phyloP scores from a whole-genome alignment of 2,329 filamentous ascomycete genomes.

The Periconia sp. region DNA sequence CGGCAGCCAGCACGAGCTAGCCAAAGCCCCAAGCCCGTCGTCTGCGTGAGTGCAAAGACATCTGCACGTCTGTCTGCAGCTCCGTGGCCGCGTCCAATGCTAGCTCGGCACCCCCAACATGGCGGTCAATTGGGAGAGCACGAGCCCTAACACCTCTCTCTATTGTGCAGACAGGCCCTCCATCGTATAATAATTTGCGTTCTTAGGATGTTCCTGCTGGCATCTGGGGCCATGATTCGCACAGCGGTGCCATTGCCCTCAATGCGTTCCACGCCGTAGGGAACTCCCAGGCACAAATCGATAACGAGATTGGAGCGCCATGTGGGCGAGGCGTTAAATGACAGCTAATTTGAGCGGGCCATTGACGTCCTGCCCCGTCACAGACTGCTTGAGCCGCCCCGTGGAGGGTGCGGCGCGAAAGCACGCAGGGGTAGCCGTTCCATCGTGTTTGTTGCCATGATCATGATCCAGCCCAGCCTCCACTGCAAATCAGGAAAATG shows the following conservation, averaged over 20 bases:
- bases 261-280: conserved; percentile 25
- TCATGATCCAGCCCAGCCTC: no score
- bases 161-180: not conserved
- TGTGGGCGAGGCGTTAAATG: conserved; percentile 33
- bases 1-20: not conserved
- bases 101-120: conserved; percentile 18
- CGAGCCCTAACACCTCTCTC: conserved; percentile 21
- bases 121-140: conserved; percentile 29
- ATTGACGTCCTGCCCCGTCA: conserved; percentile 33
- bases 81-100: conserved; percentile 27
- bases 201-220: conserved; percentile 16
- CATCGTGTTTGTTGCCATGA: not conserved
- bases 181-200: conserved; percentile 7
- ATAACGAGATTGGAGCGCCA: conserved; percentile 20
- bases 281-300: conserved; percentile 23
- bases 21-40: not conserved
- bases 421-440: conserved; percentile 18
- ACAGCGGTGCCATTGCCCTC: conserved; percentile 13
- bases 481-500: no score
- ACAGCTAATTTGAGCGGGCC: conserved; percentile 30
- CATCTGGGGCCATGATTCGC: conserved; percentile 11
- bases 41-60: conserved; percentile 24
- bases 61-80: conserved; percentile 29
- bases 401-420: conserved; percentile 16
- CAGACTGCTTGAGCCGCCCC: conserved; percentile 19